Evolutionary conservation across 805 yeast genomes (phyloP), one percentile per base, ranked within the genome.

Genomic region (Debaryomyces prosopidis): DNA sequence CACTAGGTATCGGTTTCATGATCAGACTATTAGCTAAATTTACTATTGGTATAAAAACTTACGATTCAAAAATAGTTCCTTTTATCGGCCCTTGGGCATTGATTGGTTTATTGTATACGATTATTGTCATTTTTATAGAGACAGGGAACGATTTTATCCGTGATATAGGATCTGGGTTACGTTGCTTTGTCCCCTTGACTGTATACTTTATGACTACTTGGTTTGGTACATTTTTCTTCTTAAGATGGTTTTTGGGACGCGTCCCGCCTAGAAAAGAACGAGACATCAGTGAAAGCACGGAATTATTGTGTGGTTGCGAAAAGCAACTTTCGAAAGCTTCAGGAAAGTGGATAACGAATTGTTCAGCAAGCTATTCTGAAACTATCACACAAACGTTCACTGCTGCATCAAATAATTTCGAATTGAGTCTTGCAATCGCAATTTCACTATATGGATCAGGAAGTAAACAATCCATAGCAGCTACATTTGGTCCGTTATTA

Each of bases 371-470:
- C 35, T 80, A 77, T 54, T 52, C 60, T 6, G 63, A 65, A 27
- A 71, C 73, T 4, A 60, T 71, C 28, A 76, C 83, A 12, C 85
- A 80, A 49, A 65, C 78, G 9, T 80, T 80, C 52, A 77, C 83
- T 3, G 81, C 83, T 11, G 77, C 84, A 1, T 75, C 81, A 4
- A 80, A 80, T 55, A 80, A 80, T 55, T 80, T 80, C 52, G 84
- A 80, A 55, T 63, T 80, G 36, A 76, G 81, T 45, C 60, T 80
- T 31, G 82, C 85, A 3, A 73, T 80, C 15, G 77, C 82, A 1
- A 71, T 76, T 5, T 69, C 82, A 0, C 50, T 77, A 10, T 80
- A 77, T 59, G 85, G 85, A 0, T 60, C 69, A 20, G 77, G 75
- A 1, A 72, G 80, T 45, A 69, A 75, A 42, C 75, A 79, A 53